Evolutionary conservation across 108 stramenopile species (phyloP).

Genomic region (Nitzschia sp.): DNA sequence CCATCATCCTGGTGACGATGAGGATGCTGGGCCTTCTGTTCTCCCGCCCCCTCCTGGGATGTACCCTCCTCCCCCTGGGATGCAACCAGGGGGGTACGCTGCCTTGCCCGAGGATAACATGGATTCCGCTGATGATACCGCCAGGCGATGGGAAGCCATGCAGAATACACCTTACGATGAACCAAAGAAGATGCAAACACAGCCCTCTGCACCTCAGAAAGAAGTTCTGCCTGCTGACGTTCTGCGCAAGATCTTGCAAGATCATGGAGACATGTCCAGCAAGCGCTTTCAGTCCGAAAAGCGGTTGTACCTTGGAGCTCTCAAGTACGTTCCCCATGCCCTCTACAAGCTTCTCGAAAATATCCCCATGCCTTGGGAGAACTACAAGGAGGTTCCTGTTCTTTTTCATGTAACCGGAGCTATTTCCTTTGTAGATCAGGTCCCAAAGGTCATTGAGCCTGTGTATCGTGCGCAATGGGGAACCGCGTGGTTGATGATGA

Average conservation of each 20-base stretch:
- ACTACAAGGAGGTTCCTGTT: slow-evolving; percentile 88
- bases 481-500: slow-evolving; percentile 98
- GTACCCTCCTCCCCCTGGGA: slow-evolving; percentile 41
- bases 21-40: slow-evolving; percentile 30
- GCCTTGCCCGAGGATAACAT: slow-evolving; percentile 24
- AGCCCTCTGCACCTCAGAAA: slow-evolving; percentile 80
- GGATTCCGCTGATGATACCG: slow-evolving; percentile 68
- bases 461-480: slow-evolving; percentile 99
- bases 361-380: slow-evolving; percentile 98
- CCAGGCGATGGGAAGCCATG: slow-evolving; percentile 83
- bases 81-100: slow-evolving; percentile 17
- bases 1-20: not conserved
- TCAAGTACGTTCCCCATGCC: slow-evolving; percentile 98
- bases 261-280: slow-evolving; percentile 99
- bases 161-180: slow-evolving; percentile 80
- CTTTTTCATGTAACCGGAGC: slow-evolving; percentile 99
- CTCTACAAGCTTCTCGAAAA: slow-evolving; percentile 98
- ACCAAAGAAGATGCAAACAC: slow-evolving; percentile 58
- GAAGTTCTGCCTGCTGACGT: slow-evolving; percentile 92
- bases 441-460: slow-evolving; percentile 98
- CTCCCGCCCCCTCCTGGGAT: slow-evolving; percentile 53
- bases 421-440: slow-evolving; percentile 96
- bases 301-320: slow-evolving; percentile 96
- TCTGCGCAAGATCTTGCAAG: slow-evolving; percentile 94
- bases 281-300: slow-evolving; percentile 96